Conservation (phyloP, 352 stramenopile genomes). For the Globisporangium viniferum region DNA sequence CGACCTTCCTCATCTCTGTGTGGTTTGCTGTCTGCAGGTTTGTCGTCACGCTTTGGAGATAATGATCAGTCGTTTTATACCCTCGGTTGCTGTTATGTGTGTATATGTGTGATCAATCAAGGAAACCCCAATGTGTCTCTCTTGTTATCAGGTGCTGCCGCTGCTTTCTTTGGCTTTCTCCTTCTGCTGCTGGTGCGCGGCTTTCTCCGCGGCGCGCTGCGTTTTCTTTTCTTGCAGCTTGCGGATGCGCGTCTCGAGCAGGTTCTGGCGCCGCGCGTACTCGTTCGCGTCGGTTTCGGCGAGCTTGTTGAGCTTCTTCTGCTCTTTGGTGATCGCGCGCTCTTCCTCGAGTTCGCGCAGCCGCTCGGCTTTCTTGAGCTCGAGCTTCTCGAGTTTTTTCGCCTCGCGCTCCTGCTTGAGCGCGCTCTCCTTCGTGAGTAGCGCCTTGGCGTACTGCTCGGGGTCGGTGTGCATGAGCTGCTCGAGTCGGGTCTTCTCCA, state of each 20-base stretch:
- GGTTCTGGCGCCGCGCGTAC: constrained; percentile 44
- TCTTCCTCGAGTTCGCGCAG: constrained; percentile 58
- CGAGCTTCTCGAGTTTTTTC: constrained; percentile 34
- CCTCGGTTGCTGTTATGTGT: background rate
- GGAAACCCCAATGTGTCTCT: background rate
- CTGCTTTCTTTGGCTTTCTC: background rate
- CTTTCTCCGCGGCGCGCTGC: constrained; percentile 40
- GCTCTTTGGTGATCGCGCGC: constrained; percentile 57
- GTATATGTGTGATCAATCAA: background rate
- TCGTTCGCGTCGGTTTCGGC: constrained; percentile 41
- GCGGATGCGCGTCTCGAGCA: constrained; percentile 41
- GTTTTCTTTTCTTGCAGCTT: constrained; percentile 45
- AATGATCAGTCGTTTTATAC: background rate
- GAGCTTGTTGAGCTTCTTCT: constrained; percentile 54
- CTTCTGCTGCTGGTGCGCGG: constrained; percentile 17
- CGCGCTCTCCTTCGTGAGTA: constrained; percentile 32
- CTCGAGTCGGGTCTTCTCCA: constrained; percentile 32
- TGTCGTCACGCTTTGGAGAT: background rate
- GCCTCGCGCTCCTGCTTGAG: constrained; percentile 30
- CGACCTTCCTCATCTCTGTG: background rate
- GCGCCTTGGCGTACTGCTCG: constrained; percentile 38
- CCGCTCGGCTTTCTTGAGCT: constrained; percentile 42
- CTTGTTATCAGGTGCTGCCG: background rate
- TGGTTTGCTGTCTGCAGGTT: background rate
- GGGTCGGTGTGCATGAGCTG: constrained; percentile 37